Base-by-base conservation (phyloP, 257 asterid species). In the Petunia axillaris region DNA sequence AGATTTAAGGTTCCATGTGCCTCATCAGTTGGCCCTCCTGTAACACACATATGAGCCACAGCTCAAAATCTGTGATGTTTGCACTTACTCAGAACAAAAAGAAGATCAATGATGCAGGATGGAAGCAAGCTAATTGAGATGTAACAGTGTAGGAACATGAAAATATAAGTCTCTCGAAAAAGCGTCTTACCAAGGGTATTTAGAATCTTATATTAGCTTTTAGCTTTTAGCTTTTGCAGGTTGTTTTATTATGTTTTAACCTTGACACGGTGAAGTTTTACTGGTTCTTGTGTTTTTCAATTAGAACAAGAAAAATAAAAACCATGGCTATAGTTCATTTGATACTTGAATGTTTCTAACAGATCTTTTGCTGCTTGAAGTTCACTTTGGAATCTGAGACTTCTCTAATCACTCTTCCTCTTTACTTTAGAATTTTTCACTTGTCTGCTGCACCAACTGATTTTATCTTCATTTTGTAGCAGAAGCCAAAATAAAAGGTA, bases 1-100 rank as follows among this genome's bases (percentile, higher is more conserved):
- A 93, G 93, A 83, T 90, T 91, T 79, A 95, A 90, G 84, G 86
- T 86, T 66, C 97, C 97, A 83, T 91, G 96, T 81, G 97, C 83
- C 91, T 95, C 98, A 25, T 88, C 94, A 59, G 99, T 93, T 76
- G 99, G 99, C 50, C 99, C 99, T 73, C 98, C 99, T 95, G 84
- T 48, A 48, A 44, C 6, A 11, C 58, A 48, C 35, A 71, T 25
- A 25, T 46, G 59, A 48, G 77, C 43, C 25, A 48, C 60, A 71
- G 77, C 11, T 6, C 43, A 48, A 50, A 71, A 71, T 50, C 35
- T 1, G 77, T 48, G 10, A 48, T 46, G 59, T 15, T 16, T 11
- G 35, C 3, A 2, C 77, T 46, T 48, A 71, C 77, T 35, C 44
- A 0, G 59, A 48, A 48, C 35, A 25, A 35, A 35, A 10, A 71